Percentiles rank a stretch among this genome's conserved stretches.
Evolutionary conservation across 768 basidiomycete genomes (phyloP).

Genomic region (Xerocomellus dryophilus): DNA sequence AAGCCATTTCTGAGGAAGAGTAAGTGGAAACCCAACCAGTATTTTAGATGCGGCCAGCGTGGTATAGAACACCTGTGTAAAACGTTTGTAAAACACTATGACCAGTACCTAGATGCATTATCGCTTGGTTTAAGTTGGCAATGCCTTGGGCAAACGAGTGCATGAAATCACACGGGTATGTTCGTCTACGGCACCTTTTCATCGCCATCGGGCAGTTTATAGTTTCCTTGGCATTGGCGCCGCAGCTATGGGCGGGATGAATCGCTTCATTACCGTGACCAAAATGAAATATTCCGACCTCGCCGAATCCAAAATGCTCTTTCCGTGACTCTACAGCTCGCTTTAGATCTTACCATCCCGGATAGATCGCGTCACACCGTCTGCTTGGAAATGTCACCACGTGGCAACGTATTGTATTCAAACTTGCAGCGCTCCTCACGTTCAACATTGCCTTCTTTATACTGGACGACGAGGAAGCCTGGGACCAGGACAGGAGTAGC

Average conservation of each 20-base stretch:
- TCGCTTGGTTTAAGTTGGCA: not conserved
- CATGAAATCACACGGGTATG: not conserved
- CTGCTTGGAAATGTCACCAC: slow-evolving; percentile 51
- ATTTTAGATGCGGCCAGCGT: not conserved
- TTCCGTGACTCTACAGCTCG: slow-evolving; percentile 44
- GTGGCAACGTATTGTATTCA: slow-evolving; percentile 26
- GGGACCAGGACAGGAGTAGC: slow-evolving; percentile 37
- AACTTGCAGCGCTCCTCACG: slow-evolving; percentile 36
- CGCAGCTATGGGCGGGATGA: slow-evolving; percentile 23
- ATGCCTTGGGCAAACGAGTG: not conserved
- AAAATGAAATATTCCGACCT: slow-evolving; percentile 30
- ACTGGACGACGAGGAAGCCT: slow-evolving; percentile 28
- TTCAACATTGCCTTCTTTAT: slow-evolving; percentile 32
- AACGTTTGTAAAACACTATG: not conserved
- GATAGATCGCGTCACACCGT: slow-evolving; percentile 48
- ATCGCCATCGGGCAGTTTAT: slow-evolving; percentile 31
- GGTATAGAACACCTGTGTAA: slow-evolving; percentile 1
- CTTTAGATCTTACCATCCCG: slow-evolving; percentile 39
- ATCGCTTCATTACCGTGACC: not conserved
- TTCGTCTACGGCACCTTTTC: slow-evolving; percentile 16
- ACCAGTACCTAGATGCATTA: not conserved
- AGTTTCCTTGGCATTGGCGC: slow-evolving; percentile 40
- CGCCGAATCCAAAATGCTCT: slow-evolving; percentile 43
- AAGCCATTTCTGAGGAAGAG: slow-evolving; percentile 28
- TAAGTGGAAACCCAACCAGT: slow-evolving; percentile 4